Conservation (phyloP, 176 grass and related monocot species). For the Olyra latifolia region DNA sequence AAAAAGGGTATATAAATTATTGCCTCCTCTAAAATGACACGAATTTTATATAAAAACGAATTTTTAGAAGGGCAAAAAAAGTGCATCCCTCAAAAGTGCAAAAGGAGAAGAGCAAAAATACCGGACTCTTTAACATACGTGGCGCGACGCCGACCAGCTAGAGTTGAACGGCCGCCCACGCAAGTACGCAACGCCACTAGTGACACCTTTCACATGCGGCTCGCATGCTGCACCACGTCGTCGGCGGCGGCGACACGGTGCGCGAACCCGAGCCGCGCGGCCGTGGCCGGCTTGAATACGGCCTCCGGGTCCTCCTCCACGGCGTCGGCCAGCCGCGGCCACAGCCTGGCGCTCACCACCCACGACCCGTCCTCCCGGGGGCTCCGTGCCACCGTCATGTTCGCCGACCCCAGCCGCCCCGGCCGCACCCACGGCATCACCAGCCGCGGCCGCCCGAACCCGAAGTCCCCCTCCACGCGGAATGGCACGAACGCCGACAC, state of each 20-base stretch:
- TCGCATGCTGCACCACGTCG: background rate
- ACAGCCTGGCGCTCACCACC: constrained; percentile 50
- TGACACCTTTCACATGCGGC: constrained; percentile 23
- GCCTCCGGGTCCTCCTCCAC: constrained; percentile 47
- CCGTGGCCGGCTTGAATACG: constrained; percentile 56
- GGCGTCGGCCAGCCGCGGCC: constrained; percentile 53
- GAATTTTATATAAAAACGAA: too few relatives aligned
- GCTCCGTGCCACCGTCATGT: constrained; percentile 41
- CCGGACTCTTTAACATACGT: too few relatives aligned
- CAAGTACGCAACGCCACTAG: too few relatives aligned
- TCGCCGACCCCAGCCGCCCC: constrained; percentile 42
- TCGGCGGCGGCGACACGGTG: background rate
- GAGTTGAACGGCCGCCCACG: too few relatives aligned
- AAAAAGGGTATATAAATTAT: background rate
- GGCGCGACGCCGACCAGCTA: background rate
- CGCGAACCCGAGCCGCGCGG: constrained; percentile 41
- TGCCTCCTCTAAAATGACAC: background rate
- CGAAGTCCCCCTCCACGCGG: constrained; percentile 51
- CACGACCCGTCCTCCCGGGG: constrained; percentile 63
- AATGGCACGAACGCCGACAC: constrained; percentile 57
- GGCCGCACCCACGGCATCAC: constrained; percentile 54
- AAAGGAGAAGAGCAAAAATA: too few relatives aligned
- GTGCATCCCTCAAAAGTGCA: background rate
- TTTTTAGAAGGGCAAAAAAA: too few relatives aligned
- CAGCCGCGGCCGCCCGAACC: constrained; percentile 49